Evolutionary conservation across 2,329 filamentous ascomycete species (phyloP), one percentile per base, ranked within the genome.

Genomic region (Talaromyces sp.): DNA sequence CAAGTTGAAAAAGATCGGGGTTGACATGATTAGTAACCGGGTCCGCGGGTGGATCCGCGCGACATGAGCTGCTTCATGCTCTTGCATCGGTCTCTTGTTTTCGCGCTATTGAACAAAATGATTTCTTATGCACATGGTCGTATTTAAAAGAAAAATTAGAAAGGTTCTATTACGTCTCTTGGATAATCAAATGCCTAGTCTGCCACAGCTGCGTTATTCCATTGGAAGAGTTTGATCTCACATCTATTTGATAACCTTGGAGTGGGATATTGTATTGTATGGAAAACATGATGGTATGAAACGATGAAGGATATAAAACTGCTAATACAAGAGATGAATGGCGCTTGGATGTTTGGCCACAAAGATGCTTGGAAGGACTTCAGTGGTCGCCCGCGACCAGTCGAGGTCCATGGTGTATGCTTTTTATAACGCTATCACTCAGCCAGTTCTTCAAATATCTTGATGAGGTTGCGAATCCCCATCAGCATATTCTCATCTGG

Each of bases 401-500:
- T 51, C 55, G 24, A 44, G 19, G 55, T 24, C 35, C 47, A 55
- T 53, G 42, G 16, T 52, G 19, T 50, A 29, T 41, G n/a, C 39
- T 29, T 29, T 37, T 46, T 47, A 49, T 11, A 42, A 20, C 13
- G 45, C 16, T 33, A 19, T 56, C 47, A 64, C 19, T 51, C 35
- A 20, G 80, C 74, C 67, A 95, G 73, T 50, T 88, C 81, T 52
- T 86, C 81, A 63, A 97, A 86, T 27, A 97, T 86, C 54, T 80
- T 79, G 47, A 83, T 79, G 33, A 93, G 76, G 67, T 82, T 93
- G 67, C 86, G 80, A 56, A 97, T 84, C 0, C 92, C 92, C 32
- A 77, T 77, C 29, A 97, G 77, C 13, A 83, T 77, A 67, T 97
- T 97, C 74, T 96, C 87, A 70, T 99, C 94, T 0, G 89, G 87